A percentile compares a stretch with the other conserved stretches of the same genome.
Conservation (phyloP, 768 basidiomycete species). For the Suillus tomentosus region DNA sequence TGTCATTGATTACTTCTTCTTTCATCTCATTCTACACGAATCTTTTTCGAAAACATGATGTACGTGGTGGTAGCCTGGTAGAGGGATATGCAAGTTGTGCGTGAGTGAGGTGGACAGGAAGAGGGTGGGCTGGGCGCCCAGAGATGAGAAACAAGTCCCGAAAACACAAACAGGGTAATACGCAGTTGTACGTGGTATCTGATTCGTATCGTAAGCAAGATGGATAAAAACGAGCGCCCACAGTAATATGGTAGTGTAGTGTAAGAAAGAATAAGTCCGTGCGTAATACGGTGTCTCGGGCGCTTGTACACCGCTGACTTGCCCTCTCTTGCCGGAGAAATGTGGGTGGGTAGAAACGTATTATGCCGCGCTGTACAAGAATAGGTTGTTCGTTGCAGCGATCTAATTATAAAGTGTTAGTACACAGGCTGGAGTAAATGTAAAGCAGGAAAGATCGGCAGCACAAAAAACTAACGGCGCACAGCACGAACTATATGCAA, state of each 20-base stretch:
- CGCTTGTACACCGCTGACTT: conserved; percentile 8
- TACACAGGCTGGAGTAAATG: background rate
- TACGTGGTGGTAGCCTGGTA: conserved; percentile 16
- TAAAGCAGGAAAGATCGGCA: conserved; percentile 5
- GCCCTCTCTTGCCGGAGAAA: conserved; percentile 13
- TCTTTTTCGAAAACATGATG: conserved; percentile 29
- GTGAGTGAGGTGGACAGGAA: conserved; percentile 14
- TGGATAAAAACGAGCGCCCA: conserved; percentile 16
- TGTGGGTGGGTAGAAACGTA: background rate
- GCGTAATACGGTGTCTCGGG: conserved; percentile 24
- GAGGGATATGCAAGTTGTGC: conserved; percentile 19
- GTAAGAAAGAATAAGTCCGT: conserved; percentile 18
- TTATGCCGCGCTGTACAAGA: conserved; percentile 44
- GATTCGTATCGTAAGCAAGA: conserved; percentile 37
- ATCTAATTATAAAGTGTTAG: conserved; percentile 51
- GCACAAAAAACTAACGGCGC: background rate
- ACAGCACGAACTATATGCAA: background rate
- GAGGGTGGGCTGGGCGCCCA: conserved; percentile 18
- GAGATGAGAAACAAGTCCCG: conserved; percentile 26
- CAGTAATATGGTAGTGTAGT: conserved; percentile 14
- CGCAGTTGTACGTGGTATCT: conserved; percentile 20
- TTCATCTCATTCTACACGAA: conserved; percentile 27
- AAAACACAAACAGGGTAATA: conserved; percentile 23
- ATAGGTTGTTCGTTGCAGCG: conserved; percentile 70
- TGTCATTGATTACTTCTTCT: conserved; percentile 30